Base-by-base conservation (phyloP, 73 alveolate species). In the Tetrahymena malaccensis region DNA sequence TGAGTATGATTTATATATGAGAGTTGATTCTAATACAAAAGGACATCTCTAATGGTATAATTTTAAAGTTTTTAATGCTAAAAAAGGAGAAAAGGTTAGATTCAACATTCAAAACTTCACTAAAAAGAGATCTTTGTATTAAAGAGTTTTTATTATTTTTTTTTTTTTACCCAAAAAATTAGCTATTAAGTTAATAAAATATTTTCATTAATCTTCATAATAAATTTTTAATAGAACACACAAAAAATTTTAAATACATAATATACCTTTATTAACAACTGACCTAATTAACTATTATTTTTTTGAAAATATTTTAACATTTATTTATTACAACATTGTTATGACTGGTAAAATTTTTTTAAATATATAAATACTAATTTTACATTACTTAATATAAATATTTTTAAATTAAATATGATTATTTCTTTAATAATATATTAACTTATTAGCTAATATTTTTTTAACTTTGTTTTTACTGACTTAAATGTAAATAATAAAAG, bases 21-120 rank as follows among this genome's bases (percentile, higher is more conserved):
- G 99, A 94, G 94, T 94, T 17, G 99, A 99, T 84, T 96, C 99
- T 15, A 99, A 99, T 94, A 97, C 99, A 33, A 94, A 95, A 93
- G 99, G 99, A n/a, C 98, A 99, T 93, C 94, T 96, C 31, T 98
- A 98, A 84, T 99, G 99, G 99, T 99, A 97, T 96, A 98, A 98
- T 94, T 99, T 99, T 96, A 93, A 96, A 55, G 96, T 98, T 84
- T 56, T 94, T 13, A 98, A 97, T 21, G 85, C 98, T 38, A 94
- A 97, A 94, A 94, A 96, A 83, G 97, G 98, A 34, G 94, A 97
- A 93, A 96, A 94, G 85, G 95, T 98, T 43, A 96, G 95, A 95
- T 97, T 99, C 83, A 98, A 98, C 94, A 99, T 99, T n/a, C 96
- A 98, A 94, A 99, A 99, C 94, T 98, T 98, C 85, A 96, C 98